phyloP scores from a whole-genome alignment of 2,329 filamentous ascomycete genomes.

The Paecilomyces niveus region DNA sequence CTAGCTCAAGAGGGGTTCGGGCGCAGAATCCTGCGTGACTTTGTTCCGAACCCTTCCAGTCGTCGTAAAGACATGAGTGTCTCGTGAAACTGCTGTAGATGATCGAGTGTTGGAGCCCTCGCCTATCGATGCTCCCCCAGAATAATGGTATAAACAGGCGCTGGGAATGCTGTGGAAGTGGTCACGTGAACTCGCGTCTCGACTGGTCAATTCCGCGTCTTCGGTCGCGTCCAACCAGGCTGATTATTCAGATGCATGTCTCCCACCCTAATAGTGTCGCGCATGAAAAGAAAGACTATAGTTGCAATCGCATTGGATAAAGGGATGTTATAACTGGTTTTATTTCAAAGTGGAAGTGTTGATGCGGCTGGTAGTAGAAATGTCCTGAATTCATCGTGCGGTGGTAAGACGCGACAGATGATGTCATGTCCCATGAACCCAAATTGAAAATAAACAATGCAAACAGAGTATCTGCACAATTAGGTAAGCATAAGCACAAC shows the following conservation, averaged over 20 bases:
- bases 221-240: slow-evolving; percentile 5
- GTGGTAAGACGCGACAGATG: slow-evolving; percentile 20
- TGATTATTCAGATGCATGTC: neutral
- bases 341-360: neutral
- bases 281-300: neutral
- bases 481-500: neutral
- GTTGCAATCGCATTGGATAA: slow-evolving; percentile 1
- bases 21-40: neutral
- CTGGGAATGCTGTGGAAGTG: neutral
- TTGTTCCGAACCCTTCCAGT: neutral
- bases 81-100: neutral
- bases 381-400: neutral
- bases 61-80: neutral
- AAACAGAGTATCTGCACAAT: slow-evolving; percentile 5
- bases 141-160: neutral
- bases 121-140: neutral
- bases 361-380: neutral
- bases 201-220: slow-evolving; percentile 13
- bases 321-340: neutral
- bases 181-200: slow-evolving; percentile 28
- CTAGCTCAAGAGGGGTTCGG: neutral
- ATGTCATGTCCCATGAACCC: slow-evolving; percentile 13
- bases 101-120: neutral
- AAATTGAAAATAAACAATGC: slow-evolving; percentile 8
- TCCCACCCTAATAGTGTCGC: neutral